phyloP scores from a whole-genome alignment of 768 basidiomycete species.

The Neoboletus brunneissimus region DNA sequence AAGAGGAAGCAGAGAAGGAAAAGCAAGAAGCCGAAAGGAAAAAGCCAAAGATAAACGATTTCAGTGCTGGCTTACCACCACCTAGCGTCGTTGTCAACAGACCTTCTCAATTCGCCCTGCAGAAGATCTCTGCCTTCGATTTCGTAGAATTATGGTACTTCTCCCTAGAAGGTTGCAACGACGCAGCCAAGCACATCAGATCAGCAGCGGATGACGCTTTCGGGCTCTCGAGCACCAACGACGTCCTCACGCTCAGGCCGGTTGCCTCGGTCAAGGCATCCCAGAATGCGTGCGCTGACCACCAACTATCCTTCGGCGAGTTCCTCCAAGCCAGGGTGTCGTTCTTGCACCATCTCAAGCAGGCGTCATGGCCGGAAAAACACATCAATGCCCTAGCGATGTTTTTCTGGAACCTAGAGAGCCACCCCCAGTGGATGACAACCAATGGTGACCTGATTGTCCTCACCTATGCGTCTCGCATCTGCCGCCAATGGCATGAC shows the following conservation, averaged over 20 bases:
- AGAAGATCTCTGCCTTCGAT: background rate
- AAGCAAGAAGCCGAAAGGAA: background rate
- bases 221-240: background rate
- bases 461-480: too few relatives aligned
- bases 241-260: background rate
- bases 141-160: background rate
- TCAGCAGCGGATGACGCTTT: accelerated
- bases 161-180: background rate
- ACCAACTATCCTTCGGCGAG: accelerated
- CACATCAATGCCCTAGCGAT: background rate
- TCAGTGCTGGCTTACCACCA: accelerated
- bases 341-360: background rate
- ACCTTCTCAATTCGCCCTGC: background rate
- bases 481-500: too few relatives aligned
- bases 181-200: accelerated
- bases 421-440: accelerated
- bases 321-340: background rate
- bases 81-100: background rate
- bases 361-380: background rate
- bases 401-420: background rate
- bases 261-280: background rate
- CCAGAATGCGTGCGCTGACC: background rate
- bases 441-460: background rate
- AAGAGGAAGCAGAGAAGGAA: too few relatives aligned
- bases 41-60: background rate